Evolutionary conservation across 163 green algal species (phyloP).

Genomic region (Trebouxiophyceae sp.): DNA sequence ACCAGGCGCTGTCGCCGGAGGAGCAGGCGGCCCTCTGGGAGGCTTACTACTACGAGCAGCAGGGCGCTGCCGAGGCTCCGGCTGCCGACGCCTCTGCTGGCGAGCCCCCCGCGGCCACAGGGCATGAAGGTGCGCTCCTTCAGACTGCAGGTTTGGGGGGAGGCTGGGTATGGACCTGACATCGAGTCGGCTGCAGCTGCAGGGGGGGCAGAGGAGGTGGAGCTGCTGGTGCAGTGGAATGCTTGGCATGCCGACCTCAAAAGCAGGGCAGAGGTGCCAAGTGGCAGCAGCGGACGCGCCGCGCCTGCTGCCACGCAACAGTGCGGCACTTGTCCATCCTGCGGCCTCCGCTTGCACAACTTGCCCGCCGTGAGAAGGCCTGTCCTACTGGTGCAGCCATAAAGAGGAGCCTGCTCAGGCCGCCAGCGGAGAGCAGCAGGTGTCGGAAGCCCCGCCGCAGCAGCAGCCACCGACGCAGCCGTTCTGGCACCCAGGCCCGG

Average conservation of each 20-base stretch:
- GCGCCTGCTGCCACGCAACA: not conserved
- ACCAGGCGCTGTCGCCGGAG: not conserved
- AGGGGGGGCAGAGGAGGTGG: not conserved
- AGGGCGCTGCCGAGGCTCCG: too few relatives aligned
- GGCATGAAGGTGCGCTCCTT: not conserved
- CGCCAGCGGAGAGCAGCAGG: not conserved
- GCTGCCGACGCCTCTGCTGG: too few relatives aligned
- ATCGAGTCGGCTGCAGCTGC: too few relatives aligned
- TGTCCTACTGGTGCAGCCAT: too few relatives aligned
- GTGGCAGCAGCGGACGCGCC: too few relatives aligned
- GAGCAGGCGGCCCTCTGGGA: not conserved
- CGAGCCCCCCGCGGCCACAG: too few relatives aligned
- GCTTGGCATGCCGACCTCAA: too few relatives aligned
- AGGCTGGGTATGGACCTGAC: too few relatives aligned
- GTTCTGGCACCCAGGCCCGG: not conserved
- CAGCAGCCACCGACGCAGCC: not conserved
- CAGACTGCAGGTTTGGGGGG: not conserved
- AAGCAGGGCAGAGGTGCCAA: too few relatives aligned
- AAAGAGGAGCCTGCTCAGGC: too few relatives aligned
- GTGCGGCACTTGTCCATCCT: not conserved
- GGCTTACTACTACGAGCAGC: not conserved
- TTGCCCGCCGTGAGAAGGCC: too few relatives aligned
- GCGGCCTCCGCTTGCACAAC: not conserved
- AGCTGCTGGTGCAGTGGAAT: not conserved
- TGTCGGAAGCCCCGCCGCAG: not conserved